These are phyloP conservation scores for Penicillium silybi DNA, from an alignment of 495 filamentous ascomycete genomes.

Conservation along the genomic window DNA sequence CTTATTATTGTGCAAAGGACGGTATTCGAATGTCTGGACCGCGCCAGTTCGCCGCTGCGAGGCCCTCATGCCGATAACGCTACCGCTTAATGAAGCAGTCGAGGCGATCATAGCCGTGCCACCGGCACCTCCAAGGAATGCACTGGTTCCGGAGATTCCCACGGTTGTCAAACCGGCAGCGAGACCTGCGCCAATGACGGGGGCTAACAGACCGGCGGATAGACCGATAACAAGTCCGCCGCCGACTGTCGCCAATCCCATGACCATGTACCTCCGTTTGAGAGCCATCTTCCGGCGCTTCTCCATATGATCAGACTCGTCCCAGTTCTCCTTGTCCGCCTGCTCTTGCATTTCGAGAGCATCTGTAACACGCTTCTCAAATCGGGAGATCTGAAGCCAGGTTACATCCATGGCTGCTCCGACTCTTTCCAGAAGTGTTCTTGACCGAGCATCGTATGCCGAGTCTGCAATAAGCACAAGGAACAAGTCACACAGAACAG, in stretches of 20 bases:
- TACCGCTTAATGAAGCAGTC: slow-evolving; percentile 77
- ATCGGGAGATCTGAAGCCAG: slow-evolving; percentile 91
- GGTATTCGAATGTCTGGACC: slow-evolving; percentile 94
- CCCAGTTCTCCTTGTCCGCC: slow-evolving; percentile 92
- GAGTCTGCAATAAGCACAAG: slow-evolving; percentile 93
- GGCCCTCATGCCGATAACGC: slow-evolving; percentile 80
- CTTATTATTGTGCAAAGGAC: slow-evolving; percentile 96
- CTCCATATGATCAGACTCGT: slow-evolving; percentile 93
- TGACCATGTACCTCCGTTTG: slow-evolving; percentile 82
- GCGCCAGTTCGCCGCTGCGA: slow-evolving; percentile 80
- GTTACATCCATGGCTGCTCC: slow-evolving; percentile 73
- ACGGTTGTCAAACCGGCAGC: slow-evolving; percentile 95
- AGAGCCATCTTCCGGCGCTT: slow-evolving; percentile 73
- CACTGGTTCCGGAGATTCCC: slow-evolving; percentile 82
- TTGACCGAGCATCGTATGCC: slow-evolving; percentile 85
- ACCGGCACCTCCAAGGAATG: slow-evolving; percentile 86
- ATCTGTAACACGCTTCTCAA: slow-evolving; percentile 97
- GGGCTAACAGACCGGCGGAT: slow-evolving; percentile 86
- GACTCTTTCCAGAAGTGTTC: slow-evolving; percentile 79
- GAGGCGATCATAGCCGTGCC: slow-evolving; percentile 94
- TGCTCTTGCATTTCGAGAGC: slow-evolving; percentile 95
- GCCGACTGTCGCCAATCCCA: slow-evolving; percentile 96
- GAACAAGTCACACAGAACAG: slow-evolving; percentile 94
- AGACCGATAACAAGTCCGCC: slow-evolving; percentile 94
- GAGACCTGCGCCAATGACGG: slow-evolving; percentile 91